Evolutionary conservation across 2,329 filamentous ascomycete genomes (phyloP).

Genomic region (Aspergillus cejpii): DNA sequence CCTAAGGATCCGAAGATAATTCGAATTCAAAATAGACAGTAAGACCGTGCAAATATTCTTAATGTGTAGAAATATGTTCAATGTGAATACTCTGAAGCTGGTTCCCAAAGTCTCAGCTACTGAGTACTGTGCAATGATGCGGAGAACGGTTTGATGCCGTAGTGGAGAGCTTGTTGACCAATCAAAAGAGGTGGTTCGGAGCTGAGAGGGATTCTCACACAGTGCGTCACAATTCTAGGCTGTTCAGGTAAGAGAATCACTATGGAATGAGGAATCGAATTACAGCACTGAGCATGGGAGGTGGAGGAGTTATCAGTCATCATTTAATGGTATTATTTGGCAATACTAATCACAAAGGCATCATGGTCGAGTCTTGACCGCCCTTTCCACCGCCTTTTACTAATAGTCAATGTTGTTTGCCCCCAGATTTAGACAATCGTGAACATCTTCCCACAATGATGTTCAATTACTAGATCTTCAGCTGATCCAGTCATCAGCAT

Average conservation of each 20-base stretch:
- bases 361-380: neutral
- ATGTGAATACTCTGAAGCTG: neutral
- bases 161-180: neutral
- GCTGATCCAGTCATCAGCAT: neutral
- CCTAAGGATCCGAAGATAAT: neutral
- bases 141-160: neutral
- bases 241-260: too few relatives aligned
- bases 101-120: neutral
- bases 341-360: neutral
- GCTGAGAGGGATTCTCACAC: neutral
- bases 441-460: slow-evolving; percentile 1
- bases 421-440: neutral
- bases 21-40: neutral
- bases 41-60: neutral
- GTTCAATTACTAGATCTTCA: neutral
- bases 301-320: neutral
- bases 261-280: neutral
- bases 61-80: neutral
- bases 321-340: neutral
- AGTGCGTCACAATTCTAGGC: neutral
- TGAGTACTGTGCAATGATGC: neutral
- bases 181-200: neutral
- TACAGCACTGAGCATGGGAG: neutral
- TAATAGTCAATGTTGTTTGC: too few relatives aligned
- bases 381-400: neutral